Base-by-base conservation (phyloP, 495 filamentous ascomycete genomes). In the Clohesyomyces aquaticus region DNA sequence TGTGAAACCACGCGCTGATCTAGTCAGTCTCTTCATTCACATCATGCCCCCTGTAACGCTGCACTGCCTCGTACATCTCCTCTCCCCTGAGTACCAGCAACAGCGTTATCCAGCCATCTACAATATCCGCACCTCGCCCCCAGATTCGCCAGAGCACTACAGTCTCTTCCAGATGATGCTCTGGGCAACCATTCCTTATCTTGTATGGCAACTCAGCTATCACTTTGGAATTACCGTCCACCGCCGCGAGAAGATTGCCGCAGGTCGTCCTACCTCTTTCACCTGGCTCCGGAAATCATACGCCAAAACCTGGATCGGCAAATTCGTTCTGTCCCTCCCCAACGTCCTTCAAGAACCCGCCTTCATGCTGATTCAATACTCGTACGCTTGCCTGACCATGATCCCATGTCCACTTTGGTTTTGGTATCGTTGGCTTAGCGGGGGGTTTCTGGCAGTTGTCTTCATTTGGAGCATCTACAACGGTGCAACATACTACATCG, bases 331-430 rank as follows among this genome's bases (percentile, higher is more conserved):
- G 21, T 80, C 82, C 16, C 83, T 96, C 2, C 94, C 95, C 1
- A 76, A 83, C 1, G 65, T 75, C 4, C 76, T 96, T 45, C 94
- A 98, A 71, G 93, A 96, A 71, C 79, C 88, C 1, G 89, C 91
- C 3, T 98, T 97, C 76, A 98, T 98, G 94, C 56, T 91, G 47
- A 96, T 97, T 62, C 94, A 98, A 75, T 98, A 98, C 73, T 42
- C 74, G 0, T 98, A 97, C 68, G 95, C 95, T 10, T 80, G 95
- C 2, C 74, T 90, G 22, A 98, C 93, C 11, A 98, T 98, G 89
- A 77, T 96, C 16, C 95, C 94, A 0, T 96, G 91, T 68, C 90
- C 94, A 1, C 68, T 98, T 38, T 98, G 93, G 93, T 96, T 98
- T 76, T 94, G 90, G 81, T 92, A 86, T 71, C 84, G 88, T 19